A percentile compares a stretch with the other conserved stretches of the same genome.
These are phyloP conservation scores for Desmodesmus armatus DNA, from an alignment of 139 green algal genomes.

Conservation along the genomic window DNA sequence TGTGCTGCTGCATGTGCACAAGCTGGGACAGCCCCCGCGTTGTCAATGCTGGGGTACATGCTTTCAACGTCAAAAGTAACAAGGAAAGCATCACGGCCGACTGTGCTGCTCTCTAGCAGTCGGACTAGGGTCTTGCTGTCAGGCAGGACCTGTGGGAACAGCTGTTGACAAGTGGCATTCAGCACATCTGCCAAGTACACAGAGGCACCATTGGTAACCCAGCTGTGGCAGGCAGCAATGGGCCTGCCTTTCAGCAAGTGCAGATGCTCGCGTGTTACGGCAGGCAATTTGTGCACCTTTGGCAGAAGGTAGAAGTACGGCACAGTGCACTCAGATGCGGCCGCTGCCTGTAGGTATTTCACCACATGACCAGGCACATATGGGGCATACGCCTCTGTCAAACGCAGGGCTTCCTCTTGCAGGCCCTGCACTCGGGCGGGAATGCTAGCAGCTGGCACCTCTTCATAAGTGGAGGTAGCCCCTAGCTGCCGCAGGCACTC, in stretches of 20 bases:
- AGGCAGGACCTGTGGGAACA: not conserved
- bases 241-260: slow-evolving; percentile 13
- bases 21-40: not conserved
- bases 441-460: not conserved
- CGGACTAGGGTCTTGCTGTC: slow-evolving; percentile 6
- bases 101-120: not conserved
- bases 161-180: not conserved
- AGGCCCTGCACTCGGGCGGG: not conserved
- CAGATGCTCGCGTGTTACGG: not conserved
- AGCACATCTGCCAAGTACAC: slow-evolving; percentile 15
- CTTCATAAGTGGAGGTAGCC: not conserved
- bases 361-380: not conserved
- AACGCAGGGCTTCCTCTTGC: not conserved
- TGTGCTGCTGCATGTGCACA: not conserved
- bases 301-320: slow-evolving; percentile 8
- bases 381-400: not conserved
- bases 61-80: slow-evolving; percentile 22
- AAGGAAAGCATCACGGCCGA: slow-evolving; percentile 3
- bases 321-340: not conserved
- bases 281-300: slow-evolving; percentile 9
- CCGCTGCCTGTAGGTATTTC: not conserved
- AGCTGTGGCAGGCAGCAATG: slow-evolving; percentile 29
- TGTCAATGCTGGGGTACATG: slow-evolving; percentile 26
- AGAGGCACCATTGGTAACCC: slow-evolving; percentile 7
- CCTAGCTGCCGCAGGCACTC: not conserved